Percentiles rank a stretch among this genome's conserved stretches.
These are phyloP conservation scores for Adiantum capillusveneris DNA, from an alignment of 75 land plant species.

Conservation along the genomic window DNA sequence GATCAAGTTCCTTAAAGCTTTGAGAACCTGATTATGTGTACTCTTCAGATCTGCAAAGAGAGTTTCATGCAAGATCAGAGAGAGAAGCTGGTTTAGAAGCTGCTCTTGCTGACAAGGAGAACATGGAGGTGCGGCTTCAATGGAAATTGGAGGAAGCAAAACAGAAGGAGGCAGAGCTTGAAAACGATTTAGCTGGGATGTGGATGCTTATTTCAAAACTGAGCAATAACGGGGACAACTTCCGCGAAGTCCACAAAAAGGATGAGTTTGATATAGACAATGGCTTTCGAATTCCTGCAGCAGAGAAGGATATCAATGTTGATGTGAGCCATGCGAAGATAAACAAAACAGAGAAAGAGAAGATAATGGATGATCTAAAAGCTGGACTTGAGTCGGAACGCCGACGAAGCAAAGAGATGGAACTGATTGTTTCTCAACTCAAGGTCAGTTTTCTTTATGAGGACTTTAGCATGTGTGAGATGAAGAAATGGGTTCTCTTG, in stretches of 20 bases:
- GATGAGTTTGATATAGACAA: conserved; percentile 9
- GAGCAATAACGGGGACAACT: conserved; percentile 12
- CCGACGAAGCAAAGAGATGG: conserved; percentile 38
- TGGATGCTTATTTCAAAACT: conserved; percentile 66
- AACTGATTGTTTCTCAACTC: conserved; percentile 36
- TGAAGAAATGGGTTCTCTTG: too few relatives aligned
- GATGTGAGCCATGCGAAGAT: too few relatives aligned
- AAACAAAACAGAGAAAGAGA: background rate
- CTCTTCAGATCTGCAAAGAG: conserved; percentile 31
- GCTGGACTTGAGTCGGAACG: conserved; percentile 39
- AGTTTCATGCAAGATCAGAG: conserved; percentile 35
- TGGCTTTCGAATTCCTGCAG: background rate
- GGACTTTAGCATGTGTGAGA: too few relatives aligned
- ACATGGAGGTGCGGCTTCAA: conserved; percentile 38
- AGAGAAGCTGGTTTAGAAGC: conserved; percentile 40
- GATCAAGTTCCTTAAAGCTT: too few relatives aligned
- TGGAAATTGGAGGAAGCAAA: conserved; percentile 48
- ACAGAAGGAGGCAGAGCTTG: conserved; percentile 45
- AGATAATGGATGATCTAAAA: conserved; percentile 29
- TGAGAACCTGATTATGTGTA: too few relatives aligned
- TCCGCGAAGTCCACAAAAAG: conserved; percentile 7
- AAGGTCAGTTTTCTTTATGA: conserved; percentile 39
- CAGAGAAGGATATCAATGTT: conserved; percentile 7
- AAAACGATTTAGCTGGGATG: conserved; percentile 78
- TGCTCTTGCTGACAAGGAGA: conserved; percentile 39